These are phyloP conservation scores for Candida gorgasii DNA, from an alignment of 805 yeast genomes.

Conservation along the genomic window DNA sequence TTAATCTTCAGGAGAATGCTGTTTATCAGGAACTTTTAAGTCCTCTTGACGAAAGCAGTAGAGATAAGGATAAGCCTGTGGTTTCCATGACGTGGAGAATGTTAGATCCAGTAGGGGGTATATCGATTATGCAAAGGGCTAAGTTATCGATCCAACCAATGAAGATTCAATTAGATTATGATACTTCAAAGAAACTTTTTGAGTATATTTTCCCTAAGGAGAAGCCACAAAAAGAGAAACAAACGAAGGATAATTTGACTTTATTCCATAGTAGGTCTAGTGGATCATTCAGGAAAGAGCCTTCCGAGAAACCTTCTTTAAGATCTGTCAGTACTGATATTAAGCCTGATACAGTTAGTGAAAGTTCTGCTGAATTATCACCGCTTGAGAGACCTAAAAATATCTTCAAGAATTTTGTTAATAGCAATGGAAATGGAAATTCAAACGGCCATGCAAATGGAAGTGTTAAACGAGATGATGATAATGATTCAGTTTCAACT, in stretches of 20 bases:
- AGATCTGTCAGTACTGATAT: slow-evolving; percentile 1
- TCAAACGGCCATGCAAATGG: too few relatives aligned
- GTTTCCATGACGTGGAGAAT: slow-evolving; percentile 62
- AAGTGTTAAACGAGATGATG: slow-evolving; percentile 7
- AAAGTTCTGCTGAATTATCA: slow-evolving; percentile 11
- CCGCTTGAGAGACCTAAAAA: slow-evolving; percentile 15
- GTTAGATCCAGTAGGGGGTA: slow-evolving; percentile 87
- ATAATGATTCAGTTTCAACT: slow-evolving; percentile 12
- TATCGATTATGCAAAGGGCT: slow-evolving; percentile 70
- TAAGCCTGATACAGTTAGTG: slow-evolving; percentile 8
- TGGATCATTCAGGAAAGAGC: neutral
- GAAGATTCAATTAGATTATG: slow-evolving; percentile 70
- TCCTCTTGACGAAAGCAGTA: slow-evolving; percentile 35
- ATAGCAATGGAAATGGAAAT: too few relatives aligned
- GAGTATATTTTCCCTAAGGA: slow-evolving; percentile 70
- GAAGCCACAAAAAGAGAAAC: slow-evolving; percentile 5
- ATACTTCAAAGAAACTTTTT: slow-evolving; percentile 61
- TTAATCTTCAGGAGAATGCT: slow-evolving; percentile 59
- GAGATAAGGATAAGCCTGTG: slow-evolving; percentile 21
- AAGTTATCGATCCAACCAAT: slow-evolving; percentile 64
- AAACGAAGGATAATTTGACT: neutral
- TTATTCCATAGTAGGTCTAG: neutral
- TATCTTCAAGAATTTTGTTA: slow-evolving; percentile 13
- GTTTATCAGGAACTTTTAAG: slow-evolving; percentile 71
- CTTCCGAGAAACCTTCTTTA: neutral